Evolutionary conservation across 2,329 filamentous ascomycete species (phyloP).

Genomic region (Aspergillus glaucus): DNA sequence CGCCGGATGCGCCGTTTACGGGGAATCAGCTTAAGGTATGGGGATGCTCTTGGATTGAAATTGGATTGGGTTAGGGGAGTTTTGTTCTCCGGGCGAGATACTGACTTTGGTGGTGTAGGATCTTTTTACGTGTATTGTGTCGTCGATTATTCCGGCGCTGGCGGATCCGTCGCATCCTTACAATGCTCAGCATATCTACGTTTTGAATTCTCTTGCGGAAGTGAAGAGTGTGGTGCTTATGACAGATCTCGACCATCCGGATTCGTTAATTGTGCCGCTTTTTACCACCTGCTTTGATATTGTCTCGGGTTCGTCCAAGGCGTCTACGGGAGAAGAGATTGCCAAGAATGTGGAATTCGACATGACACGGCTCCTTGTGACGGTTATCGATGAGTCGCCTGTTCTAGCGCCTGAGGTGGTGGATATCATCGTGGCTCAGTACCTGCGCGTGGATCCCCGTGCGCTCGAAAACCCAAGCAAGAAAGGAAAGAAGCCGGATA

Average conservation of each 20-base stretch:
- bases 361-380: slow-evolving; percentile 78
- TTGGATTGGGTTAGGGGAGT: background rate
- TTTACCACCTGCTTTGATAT: slow-evolving; percentile 92
- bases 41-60: slow-evolving; percentile 1
- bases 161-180: slow-evolving; percentile 83
- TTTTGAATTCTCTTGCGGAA: slow-evolving; percentile 79
- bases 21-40: slow-evolving; percentile 80
- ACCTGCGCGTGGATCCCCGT: slow-evolving; percentile 75
- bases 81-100: background rate
- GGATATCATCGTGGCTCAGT: slow-evolving; percentile 92
- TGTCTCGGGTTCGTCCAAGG: slow-evolving; percentile 69
- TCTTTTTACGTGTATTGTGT: slow-evolving; percentile 85
- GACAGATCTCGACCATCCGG: slow-evolving; percentile 76
- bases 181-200: slow-evolving; percentile 87
- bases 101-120: slow-evolving; percentile 51
- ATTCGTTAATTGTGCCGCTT: slow-evolving; percentile 70
- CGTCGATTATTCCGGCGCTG: slow-evolving; percentile 74
- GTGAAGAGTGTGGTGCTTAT: slow-evolving; percentile 93
- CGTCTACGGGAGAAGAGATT: slow-evolving; percentile 70
- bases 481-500: slow-evolving; percentile 48
- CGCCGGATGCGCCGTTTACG: slow-evolving; percentile 91
- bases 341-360: slow-evolving; percentile 91
- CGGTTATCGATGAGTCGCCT: slow-evolving; percentile 77
- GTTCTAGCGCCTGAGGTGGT: slow-evolving; percentile 74
- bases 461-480: slow-evolving; percentile 48